Evolutionary conservation across 2,329 filamentous ascomycete species (phyloP).

Genomic region (Rosellinia necatrix): DNA sequence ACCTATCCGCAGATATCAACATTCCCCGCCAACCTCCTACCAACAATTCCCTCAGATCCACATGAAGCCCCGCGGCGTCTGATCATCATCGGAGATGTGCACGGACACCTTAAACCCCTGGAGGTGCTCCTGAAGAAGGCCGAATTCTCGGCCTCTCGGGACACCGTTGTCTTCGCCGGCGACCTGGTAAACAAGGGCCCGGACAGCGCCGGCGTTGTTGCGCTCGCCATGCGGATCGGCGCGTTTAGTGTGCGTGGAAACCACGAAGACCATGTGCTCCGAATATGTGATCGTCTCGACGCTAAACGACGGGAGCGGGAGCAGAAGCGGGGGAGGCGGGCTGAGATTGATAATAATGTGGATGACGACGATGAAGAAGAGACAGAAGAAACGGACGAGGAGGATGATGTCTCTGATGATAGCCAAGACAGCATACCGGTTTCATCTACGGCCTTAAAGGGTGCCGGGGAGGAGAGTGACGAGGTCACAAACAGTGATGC

Average conservation of each 20-base stretch:
- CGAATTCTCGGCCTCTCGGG: slow-evolving; percentile 61
- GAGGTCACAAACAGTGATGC: not conserved
- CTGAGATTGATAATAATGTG: not conserved
- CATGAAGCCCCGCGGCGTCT: slow-evolving; percentile 59
- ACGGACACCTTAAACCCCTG: slow-evolving; percentile 78
- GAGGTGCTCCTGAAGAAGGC: slow-evolving; percentile 68
- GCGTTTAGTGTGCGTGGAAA: slow-evolving; percentile 89
- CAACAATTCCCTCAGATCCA: slow-evolving; percentile 34
- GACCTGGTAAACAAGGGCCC: slow-evolving; percentile 88
- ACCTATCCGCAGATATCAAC: slow-evolving; percentile 30
- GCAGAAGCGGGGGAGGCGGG: slow-evolving; percentile 3
- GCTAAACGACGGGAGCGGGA: slow-evolving; percentile 5
- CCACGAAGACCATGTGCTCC: slow-evolving; percentile 86
- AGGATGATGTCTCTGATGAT: not conserved
- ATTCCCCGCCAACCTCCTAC: slow-evolving; percentile 39
- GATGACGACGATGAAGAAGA: slow-evolving; percentile 23
- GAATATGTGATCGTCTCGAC: slow-evolving; percentile 54
- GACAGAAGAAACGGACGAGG: slow-evolving; percentile 21
- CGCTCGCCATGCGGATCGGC: slow-evolving; percentile 71
- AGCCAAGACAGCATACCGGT: not conserved
- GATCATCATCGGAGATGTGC: slow-evolving; percentile 87
- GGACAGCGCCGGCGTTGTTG: slow-evolving; percentile 77
- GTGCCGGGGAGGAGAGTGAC: not conserved
- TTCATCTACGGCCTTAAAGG: not conserved
- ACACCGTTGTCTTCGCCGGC: slow-evolving; percentile 77